Conservation (phyloP, 108 stramenopile genomes). For the Nitzschia sp. region DNA sequence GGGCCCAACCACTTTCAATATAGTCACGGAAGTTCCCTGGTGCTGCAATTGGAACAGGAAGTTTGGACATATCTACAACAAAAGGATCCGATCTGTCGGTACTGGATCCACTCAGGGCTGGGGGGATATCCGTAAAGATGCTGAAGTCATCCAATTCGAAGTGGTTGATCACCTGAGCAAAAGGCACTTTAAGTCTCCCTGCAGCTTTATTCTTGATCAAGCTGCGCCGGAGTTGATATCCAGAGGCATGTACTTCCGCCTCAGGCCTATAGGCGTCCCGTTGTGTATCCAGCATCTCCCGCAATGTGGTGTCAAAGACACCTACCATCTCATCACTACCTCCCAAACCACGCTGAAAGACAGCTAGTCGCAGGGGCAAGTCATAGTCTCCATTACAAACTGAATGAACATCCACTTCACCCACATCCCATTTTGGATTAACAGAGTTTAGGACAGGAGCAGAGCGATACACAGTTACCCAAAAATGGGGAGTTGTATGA, state of each 20-base stretch:
- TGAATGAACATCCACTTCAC: constrained; percentile 42
- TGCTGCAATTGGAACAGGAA: constrained; percentile 21
- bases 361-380: constrained; percentile 24
- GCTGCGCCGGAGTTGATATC: constrained; percentile 11
- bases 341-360: background rate
- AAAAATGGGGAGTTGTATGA: constrained; percentile 2
- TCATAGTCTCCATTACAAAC: constrained; percentile 29
- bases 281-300: constrained; percentile 15
- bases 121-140: background rate
- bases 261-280: background rate
- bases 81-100: constrained; percentile 3
- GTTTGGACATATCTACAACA: constrained; percentile 1
- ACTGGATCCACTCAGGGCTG: background rate
- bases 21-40: constrained; percentile 23
- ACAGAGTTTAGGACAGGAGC: constrained; percentile 44
- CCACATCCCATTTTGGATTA: constrained; percentile 55
- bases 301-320: constrained; percentile 29
- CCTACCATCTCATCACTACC: constrained; percentile 5
- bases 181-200: constrained; percentile 1
- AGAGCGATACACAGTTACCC: constrained; percentile 66
- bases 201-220: constrained; percentile 1
- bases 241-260: background rate
- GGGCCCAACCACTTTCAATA: constrained; percentile 12
- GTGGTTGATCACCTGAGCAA: constrained; percentile 9
- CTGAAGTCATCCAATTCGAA: background rate